Base-by-base conservation (phyloP, 805 yeast genomes). In the Ogataea wickerhamii region DNA sequence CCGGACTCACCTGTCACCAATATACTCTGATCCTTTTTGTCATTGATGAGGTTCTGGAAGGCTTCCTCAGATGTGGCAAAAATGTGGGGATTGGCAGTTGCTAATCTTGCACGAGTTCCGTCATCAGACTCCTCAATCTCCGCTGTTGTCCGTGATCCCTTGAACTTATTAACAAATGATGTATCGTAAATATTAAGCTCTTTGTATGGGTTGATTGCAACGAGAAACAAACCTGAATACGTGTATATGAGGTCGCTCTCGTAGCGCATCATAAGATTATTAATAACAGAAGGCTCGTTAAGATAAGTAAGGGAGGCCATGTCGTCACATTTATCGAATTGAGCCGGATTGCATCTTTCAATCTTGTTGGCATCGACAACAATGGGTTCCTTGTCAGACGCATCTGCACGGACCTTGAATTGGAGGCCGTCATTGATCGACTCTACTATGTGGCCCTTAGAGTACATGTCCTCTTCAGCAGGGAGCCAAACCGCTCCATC, bases 1-100 rank as follows among this genome's bases (percentile, higher is more conserved):
- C 99, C 99, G 18, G 95, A 83, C 58, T 93, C 99, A 47, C 99
- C 99, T 0, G 98, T 93, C n/a, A 93, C 97, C 34, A 93, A 68
- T 38, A 93, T 87, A 10, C 94, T 81, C 65, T 93, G 98, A 60
- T 89, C 83, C 52, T 78, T 79, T 35, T 67, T 71, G 47, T 83
- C 80, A 10, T 73, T 68, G 10, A 87, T 65, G 57, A 93, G 66
- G 52, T 81, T 84, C 45, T 87, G 76, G 51, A 80, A 86, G 1
- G 98, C 95, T 32, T 78, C 78, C 53, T 93, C 96, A 0, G 95
- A 84, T 21, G 85, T 80, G 1, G 95, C 94, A 62, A 80, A 93
- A 27, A 93, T 88, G 59, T 93, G 99, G 1, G 99, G 98, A 31
- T 76, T 76, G 6, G 40, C 27, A 7, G 45, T 17, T n/a, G 35